phyloP scores from a whole-genome alignment of 2,329 filamentous ascomycete genomes.

The Penicillium aurantiogriseum region DNA sequence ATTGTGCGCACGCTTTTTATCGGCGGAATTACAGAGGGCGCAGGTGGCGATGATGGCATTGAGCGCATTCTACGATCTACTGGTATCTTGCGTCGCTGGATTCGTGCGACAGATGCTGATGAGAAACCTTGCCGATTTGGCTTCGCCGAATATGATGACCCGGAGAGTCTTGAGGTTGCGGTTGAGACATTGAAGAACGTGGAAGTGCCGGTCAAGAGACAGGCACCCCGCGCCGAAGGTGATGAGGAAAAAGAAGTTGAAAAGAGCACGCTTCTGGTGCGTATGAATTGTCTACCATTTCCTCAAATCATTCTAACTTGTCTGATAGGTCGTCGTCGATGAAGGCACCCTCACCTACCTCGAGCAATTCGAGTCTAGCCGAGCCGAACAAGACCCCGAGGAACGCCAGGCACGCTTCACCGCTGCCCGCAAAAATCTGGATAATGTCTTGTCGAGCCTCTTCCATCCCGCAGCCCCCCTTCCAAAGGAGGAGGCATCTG shows the following conservation, averaged over 20 bases:
- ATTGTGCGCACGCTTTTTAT: conserved; percentile 89
- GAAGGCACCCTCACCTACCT: conserved; percentile 79
- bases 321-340: conserved; percentile 65
- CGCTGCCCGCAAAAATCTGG: conserved; percentile 65
- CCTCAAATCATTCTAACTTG: conserved; percentile 16
- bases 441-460: conserved; percentile 66
- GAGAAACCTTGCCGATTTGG: conserved; percentile 84
- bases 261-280: conserved; percentile 67
- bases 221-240: conserved; percentile 49
- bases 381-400: conserved; percentile 61
- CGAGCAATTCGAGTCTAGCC: conserved; percentile 71
- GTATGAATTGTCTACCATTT: conserved; percentile 15
- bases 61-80: conserved; percentile 75
- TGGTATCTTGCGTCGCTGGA: conserved; percentile 81
- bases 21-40: conserved; percentile 76
- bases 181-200: conserved; percentile 81
- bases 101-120: conserved; percentile 72
- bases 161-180: conserved; percentile 79
- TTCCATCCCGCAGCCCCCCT: conserved; percentile 62
- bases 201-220: conserved; percentile 76
- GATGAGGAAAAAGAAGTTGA: conserved; percentile 55
- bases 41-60: conserved; percentile 73
- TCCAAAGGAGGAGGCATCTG: conserved; percentile 46
- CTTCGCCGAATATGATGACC: conserved; percentile 93
- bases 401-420: conserved; percentile 67